These are phyloP conservation scores for Myxozyma lipomycoides DNA, from an alignment of 805 yeast species.

Conservation along the genomic window DNA sequence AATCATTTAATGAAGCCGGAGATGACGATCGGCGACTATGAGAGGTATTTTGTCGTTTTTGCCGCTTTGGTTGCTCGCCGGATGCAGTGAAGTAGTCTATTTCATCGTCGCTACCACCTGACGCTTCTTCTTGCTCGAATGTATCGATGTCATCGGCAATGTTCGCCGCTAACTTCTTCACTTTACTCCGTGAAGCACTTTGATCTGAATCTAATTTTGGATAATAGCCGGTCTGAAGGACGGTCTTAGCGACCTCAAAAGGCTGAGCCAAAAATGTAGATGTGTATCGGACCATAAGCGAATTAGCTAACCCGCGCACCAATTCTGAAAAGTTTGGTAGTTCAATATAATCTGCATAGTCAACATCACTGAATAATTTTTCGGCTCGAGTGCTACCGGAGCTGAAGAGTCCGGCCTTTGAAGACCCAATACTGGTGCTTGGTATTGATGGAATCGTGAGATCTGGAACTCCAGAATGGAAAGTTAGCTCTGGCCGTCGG, in stretches of 20 bases:
- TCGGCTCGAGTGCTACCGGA: conserved; percentile 9
- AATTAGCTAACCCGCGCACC: conserved; percentile 15
- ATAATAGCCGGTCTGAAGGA: conserved; percentile 71
- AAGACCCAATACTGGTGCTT: neutral
- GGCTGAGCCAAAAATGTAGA: conserved; percentile 77
- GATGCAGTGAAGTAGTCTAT: conserved; percentile 26
- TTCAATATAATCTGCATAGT: conserved; percentile 29
- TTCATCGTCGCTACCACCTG: conserved; percentile 23
- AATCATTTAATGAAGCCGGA: conserved; percentile 2
- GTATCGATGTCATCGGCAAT: conserved; percentile 19
- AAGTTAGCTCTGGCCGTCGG: conserved; percentile 24
- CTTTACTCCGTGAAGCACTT: conserved; percentile 11
- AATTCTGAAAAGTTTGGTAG: conserved; percentile 22
- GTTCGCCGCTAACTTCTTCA: conserved; percentile 19
- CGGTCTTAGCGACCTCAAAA: conserved; percentile 72
- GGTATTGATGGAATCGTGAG: neutral
- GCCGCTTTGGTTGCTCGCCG: conserved; percentile 6
- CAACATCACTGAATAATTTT: conserved; percentile 23
- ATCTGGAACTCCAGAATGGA: conserved; percentile 24
- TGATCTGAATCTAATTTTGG: conserved; percentile 4
- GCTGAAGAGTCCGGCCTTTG: neutral
- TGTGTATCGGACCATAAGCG: conserved; percentile 55
- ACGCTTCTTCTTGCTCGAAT: conserved; percentile 13
- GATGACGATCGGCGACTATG: conserved; percentile 7
- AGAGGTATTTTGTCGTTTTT: neutral